Base-by-base conservation (phyloP, 2,329 filamentous ascomycete genomes). In the Diaporthe sp. region DNA sequence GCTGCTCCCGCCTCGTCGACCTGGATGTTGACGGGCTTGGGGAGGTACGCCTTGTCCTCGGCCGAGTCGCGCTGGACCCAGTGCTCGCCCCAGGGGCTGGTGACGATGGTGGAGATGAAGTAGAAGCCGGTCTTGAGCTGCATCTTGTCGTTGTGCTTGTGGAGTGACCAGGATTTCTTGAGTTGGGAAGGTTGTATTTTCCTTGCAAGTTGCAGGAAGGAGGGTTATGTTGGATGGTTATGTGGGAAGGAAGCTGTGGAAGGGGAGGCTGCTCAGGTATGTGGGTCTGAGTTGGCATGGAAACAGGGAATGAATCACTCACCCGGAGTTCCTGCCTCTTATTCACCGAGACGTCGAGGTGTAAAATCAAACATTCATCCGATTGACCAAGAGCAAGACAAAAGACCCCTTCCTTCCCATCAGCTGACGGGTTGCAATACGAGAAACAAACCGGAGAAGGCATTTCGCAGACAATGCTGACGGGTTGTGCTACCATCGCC, bases 41-140 rank as follows among this genome's bases (percentile, higher is more conserved):
- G 49, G n/a, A 34, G 4, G 22, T 68, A 19, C 10, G 28, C 28
- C 42, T 44, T 73, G 72, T 73, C 46, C 49, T 73, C 72, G 10
- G 5, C 4, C 2, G 25, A 7, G 59, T 49, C 49, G 37, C 72
- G 58, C 59, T 73, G 72, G 15, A 73, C 72, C 72, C 72, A 73
- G 49, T 39, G 72, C 31, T 73, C 72, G 28, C 72, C 72, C 46
- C 46, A 73, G 42, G 72, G 72, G 34, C 34, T 73, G 72, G 58
- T 67, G 46, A 37, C 59, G 72, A 73, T 37, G 39, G 72, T 73
- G 46, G 72, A 73, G 72, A 73, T 57, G 59, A 37, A 65, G 59
- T 73, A 73, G 59, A 67, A 31, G 31, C 72, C 72, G 34, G 37
- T 73, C 15, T 28, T 44, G 59, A 73, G 72, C 61, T 73, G 72